Evolutionary conservation across 148 eudicot genomes (phyloP).

Genomic region (Camellia granthamiana): DNA sequence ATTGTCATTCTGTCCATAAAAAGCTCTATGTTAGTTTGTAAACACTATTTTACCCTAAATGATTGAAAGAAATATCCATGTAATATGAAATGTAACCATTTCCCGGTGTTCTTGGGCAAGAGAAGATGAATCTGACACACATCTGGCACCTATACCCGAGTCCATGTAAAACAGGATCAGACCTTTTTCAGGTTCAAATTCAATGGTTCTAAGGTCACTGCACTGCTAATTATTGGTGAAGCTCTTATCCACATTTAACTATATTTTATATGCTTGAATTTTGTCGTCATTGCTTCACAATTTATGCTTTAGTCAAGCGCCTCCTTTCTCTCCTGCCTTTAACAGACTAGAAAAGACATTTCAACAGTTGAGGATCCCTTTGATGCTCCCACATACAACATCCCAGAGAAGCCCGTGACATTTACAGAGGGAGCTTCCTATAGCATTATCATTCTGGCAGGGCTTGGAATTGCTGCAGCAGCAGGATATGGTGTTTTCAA

Average conservation of each 20-base stretch:
- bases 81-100: no score
- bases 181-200: neutral
- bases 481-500: conserved; percentile 84
- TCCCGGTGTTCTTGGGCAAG: no score
- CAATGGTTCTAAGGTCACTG: neutral
- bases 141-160: no score
- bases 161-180: no score
- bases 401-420: conserved; percentile 91
- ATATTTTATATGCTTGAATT: neutral
- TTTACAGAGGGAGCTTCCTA: conserved; percentile 88
- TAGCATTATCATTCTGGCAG: conserved; percentile 66
- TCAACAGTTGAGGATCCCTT: conserved; percentile 85
- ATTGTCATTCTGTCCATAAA: no score
- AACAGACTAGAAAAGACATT: conserved; percentile 58
- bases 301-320: conserved; percentile 4
- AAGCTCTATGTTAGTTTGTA: no score
- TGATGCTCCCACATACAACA: conserved; percentile 90
- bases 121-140: no score
- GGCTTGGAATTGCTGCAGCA: conserved; percentile 76
- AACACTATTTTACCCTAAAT: no score
- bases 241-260: neutral
- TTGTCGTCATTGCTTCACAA: neutral
- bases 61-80: no score
- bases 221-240: neutral
- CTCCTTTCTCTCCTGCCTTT: conserved; percentile 13